Evolutionary conservation across 192 early-diverging fungal species (phyloP).

Genomic region (Dimargaris verticillata): DNA sequence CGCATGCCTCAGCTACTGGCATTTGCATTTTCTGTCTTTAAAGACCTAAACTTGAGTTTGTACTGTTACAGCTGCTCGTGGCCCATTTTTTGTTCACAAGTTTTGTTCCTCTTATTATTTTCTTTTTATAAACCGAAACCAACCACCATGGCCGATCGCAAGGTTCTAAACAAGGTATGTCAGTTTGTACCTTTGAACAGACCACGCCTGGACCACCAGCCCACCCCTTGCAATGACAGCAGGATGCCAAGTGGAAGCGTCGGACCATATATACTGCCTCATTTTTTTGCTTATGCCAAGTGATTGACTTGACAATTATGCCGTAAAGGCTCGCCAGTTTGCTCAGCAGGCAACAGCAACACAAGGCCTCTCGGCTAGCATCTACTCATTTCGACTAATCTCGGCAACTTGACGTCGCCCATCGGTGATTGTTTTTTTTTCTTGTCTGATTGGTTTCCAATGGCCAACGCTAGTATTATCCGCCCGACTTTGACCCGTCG

Average conservation of each 20-base stretch:
- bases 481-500: constrained; percentile 94
- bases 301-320: no score
- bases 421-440: background rate
- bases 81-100: background rate
- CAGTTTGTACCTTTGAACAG: background rate
- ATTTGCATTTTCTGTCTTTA: background rate
- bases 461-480: constrained; percentile 45
- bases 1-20: no score
- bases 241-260: no score
- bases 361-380: background rate
- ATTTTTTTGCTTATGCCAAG: no score
- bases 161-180: constrained; percentile 74
- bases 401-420: background rate
- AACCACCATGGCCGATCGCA: constrained; percentile 67
- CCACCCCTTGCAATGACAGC: no score
- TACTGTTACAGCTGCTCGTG: background rate
- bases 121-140: constrained; percentile 13
- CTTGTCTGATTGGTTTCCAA: background rate
- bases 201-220: background rate
- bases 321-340: no score
- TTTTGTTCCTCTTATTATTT: background rate
- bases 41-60: background rate
- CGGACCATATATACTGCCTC: no score
- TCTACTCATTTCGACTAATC: background rate
- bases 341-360: background rate